Evolutionary conservation across 2,329 filamentous ascomycete species (phyloP), one percentile per base, ranked within the genome.

Genomic region (Aureobasidium sp.): DNA sequence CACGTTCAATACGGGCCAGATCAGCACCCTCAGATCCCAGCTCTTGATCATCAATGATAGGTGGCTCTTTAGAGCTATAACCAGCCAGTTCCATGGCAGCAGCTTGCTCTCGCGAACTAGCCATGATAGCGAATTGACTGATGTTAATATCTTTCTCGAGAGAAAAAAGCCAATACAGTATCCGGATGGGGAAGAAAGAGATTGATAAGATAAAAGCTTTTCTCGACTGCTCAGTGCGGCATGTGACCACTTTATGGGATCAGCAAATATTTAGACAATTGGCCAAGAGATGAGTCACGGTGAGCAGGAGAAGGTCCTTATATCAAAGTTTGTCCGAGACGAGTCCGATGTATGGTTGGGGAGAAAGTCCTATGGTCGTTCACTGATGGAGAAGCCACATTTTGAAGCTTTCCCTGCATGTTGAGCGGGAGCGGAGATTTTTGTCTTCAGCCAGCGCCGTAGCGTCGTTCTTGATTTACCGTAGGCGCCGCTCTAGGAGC

Each of bases 1-100:
- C 61, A 46, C 52, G 62, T 29, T 64, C 61, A 2, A 64, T 63
- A 23, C 63, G 48, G 32, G 61, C 56, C 27, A 53, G 34, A 36
- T 59, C 42, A 13, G 37, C 51, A 15, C 32, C 55, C 39, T 63
- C 61, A 1, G 44, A 47, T 27, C 61, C 61, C 26, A 63, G 27
- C 34, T 63, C 63, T n/a, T 51, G 23, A 20, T 64, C 63, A n/a
- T 62, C 55, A 3, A 50, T 32, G 20, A 55, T 26, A 2, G 47
- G 57, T 9, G 37, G 29, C 8, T 61, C 57, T 9, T 61, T 61
- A 13, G 34, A 34, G 10, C 46, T 13, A 44, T 51, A 61, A 12
- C 47, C 47, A 12, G 57, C 57, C 37, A 61, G n/a, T 4, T 61
- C 26, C 57, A 47, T 47, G 37, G 57, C 57, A 2, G 57, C 57